phyloP scores from a whole-genome alignment of 2,329 filamentous ascomycete species.

The Ophiostoma himal-ulmi region DNA sequence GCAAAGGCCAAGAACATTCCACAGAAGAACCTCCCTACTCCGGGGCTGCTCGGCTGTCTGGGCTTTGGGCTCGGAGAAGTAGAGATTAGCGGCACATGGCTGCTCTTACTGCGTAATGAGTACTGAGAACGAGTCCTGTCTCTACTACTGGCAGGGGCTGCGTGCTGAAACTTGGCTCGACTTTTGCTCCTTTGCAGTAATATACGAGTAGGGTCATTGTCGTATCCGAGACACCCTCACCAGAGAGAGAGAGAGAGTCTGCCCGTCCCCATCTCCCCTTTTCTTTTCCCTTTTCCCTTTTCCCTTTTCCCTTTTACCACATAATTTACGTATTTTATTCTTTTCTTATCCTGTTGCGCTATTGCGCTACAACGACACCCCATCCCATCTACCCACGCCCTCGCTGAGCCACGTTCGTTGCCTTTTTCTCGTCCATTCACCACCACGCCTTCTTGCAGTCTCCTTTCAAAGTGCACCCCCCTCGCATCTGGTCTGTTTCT shows the following conservation, averaged over 20 bases:
- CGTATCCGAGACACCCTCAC: constrained; percentile 26
- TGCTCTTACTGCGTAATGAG: background rate
- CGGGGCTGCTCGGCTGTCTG: background rate
- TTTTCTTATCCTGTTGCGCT: background rate
- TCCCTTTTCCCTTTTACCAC: too few relatives aligned
- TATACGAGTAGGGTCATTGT: constrained; percentile 22
- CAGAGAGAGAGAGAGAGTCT: too few relatives aligned
- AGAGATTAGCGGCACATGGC: background rate
- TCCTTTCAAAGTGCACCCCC: too few relatives aligned
- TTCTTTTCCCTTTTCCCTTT: too few relatives aligned
- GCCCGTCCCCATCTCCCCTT: background rate
- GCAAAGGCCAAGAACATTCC: background rate
- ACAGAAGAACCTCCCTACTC: background rate
- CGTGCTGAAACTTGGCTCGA: constrained; percentile 21
- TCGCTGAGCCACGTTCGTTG: background rate
- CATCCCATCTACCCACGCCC: background rate
- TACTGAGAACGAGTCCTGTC: too few relatives aligned
- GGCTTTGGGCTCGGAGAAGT: background rate
- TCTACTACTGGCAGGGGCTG: constrained; percentile 19
- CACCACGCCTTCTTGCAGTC: too few relatives aligned
- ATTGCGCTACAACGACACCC: background rate
- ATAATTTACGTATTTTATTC: background rate
- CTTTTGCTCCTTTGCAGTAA: constrained; percentile 22
- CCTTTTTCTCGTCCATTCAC: too few relatives aligned
- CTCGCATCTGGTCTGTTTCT: too few relatives aligned